These are phyloP conservation scores for Ophiostoma himal-ulmi DNA, from an alignment of 2,329 filamentous ascomycete species.

Conservation along the genomic window DNA sequence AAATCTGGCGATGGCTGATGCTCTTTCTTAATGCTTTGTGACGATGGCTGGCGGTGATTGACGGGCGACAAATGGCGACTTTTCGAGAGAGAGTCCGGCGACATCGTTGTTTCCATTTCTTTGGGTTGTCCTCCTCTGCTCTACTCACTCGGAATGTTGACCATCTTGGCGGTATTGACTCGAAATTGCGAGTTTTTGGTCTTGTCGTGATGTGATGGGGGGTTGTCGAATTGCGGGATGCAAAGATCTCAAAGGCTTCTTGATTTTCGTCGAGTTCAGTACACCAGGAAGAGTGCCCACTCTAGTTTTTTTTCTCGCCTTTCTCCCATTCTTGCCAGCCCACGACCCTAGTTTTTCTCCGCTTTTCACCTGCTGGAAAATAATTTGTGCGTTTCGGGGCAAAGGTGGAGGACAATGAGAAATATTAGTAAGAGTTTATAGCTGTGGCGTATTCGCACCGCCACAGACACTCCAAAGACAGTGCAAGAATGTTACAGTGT, in stretches of 20 bases:
- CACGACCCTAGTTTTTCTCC: slow-evolving; percentile 15
- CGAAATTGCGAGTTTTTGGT: slow-evolving; percentile 15
- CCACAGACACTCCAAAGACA: slow-evolving; percentile 1
- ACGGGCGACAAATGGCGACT: background rate
- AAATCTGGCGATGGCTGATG: slow-evolving; percentile 2
- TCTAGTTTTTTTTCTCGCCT: slow-evolving; percentile 20
- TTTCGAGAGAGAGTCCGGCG: slow-evolving; percentile 9
- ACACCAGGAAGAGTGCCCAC: slow-evolving; percentile 8
- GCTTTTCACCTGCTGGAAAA: slow-evolving; percentile 17
- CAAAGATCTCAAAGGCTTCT: slow-evolving; percentile 2
- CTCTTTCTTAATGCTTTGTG: background rate
- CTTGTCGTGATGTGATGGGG: slow-evolving; percentile 21
- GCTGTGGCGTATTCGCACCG: background rate
- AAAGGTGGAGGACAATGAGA: background rate
- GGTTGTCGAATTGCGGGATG: slow-evolving; percentile 21
- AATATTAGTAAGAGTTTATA: slow-evolving; percentile 16
- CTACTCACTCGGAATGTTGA: slow-evolving; percentile 66
- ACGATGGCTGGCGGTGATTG: background rate
- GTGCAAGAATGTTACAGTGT: background rate
- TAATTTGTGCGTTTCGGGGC: slow-evolving; percentile 24
- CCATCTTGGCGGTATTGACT: slow-evolving; percentile 41
- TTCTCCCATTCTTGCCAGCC: slow-evolving; percentile 9
- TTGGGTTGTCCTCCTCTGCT: background rate
- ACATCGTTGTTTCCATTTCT: background rate
- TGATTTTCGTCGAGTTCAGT: slow-evolving; percentile 15